phyloP scores from a whole-genome alignment of 1,284 basidiomycete species.

The Ustilago crameri region DNA sequence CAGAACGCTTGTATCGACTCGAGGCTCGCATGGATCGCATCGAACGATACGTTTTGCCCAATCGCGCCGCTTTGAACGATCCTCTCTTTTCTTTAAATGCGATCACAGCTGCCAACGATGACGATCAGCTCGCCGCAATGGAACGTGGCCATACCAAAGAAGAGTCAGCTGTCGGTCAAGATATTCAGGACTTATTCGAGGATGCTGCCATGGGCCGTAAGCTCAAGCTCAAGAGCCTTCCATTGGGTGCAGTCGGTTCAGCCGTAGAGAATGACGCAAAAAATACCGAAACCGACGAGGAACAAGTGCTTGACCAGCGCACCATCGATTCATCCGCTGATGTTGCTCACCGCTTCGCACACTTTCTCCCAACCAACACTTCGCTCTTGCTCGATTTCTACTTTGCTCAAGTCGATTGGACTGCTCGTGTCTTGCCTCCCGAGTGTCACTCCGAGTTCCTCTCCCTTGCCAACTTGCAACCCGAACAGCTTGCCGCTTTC shows the following conservation, averaged over 20 bases:
- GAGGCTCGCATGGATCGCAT: constrained; percentile 42
- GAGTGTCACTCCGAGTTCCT: constrained; percentile 24
- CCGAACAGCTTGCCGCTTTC: constrained; percentile 46
- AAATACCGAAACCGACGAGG: constrained; percentile 41
- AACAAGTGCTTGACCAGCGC: constrained; percentile 43
- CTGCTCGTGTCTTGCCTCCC: constrained; percentile 44
- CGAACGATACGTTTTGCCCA: constrained; percentile 20
- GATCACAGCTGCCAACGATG: constrained; percentile 3
- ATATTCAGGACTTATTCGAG: constrained; percentile 45
- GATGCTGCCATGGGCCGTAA: constrained; percentile 49
- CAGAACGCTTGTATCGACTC: constrained; percentile 33
- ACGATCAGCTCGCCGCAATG: constrained; percentile 11
- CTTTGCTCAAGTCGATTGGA: constrained; percentile 62
- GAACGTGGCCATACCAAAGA: constrained; percentile 19
- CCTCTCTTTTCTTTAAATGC: constrained; percentile 11
- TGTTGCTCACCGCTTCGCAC: constrained; percentile 48
- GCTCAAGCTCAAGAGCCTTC: constrained; percentile 40
- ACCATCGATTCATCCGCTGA: constrained; percentile 42
- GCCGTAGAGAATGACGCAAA: constrained; percentile 14
- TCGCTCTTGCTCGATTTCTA: constrained; percentile 56
- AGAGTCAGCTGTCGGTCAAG: constrained; percentile 24
- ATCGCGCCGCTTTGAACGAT: constrained; percentile 4
- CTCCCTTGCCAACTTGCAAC: constrained; percentile 41
- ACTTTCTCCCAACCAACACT: constrained; percentile 28
- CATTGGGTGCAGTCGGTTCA: constrained; percentile 12